Conservation (phyloP, 2,329 filamentous ascomycete genomes). For the Trematosphaeria pertusa region DNA sequence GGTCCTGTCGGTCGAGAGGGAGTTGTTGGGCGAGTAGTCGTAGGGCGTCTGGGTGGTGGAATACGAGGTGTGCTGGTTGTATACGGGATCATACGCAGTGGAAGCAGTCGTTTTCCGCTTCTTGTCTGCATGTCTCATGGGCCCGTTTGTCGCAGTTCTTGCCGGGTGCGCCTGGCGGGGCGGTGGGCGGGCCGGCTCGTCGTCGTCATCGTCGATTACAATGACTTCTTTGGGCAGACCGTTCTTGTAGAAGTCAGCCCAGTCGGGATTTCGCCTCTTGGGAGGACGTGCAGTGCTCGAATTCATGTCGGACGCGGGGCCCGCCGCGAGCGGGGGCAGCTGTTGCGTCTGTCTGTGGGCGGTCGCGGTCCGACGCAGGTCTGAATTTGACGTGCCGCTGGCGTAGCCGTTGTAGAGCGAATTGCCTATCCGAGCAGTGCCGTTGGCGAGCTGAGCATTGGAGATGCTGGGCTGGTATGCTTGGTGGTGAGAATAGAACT, state of each 20-base stretch:
- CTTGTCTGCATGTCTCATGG: slow-evolving; percentile 68
- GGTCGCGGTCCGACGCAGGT: slow-evolving; percentile 46
- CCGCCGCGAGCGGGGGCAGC: slow-evolving; percentile 35
- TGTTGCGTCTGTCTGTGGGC: slow-evolving; percentile 41
- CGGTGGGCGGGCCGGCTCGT: slow-evolving; percentile 31
- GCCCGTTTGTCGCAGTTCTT: slow-evolving; percentile 51
- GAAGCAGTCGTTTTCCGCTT: slow-evolving; percentile 73
- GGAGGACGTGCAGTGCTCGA: slow-evolving; percentile 19
- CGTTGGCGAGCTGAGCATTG: slow-evolving; percentile 46
- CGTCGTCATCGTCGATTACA: slow-evolving; percentile 59
- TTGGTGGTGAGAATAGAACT: slow-evolving; percentile 51
- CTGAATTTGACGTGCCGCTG: slow-evolving; percentile 43
- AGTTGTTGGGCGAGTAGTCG: slow-evolving; percentile 72
- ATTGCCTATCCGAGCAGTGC: slow-evolving; percentile 41
- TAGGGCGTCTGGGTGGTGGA: slow-evolving; percentile 77
- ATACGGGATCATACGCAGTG: slow-evolving; percentile 71
- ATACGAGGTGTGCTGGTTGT: slow-evolving; percentile 73
- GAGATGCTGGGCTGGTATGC: slow-evolving; percentile 41
- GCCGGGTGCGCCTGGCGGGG: slow-evolving; percentile 30
- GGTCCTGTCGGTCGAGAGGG: slow-evolving; percentile 82
- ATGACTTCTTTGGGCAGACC: slow-evolving; percentile 59
- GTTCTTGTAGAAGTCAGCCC: slow-evolving; percentile 53
- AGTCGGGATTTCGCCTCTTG: slow-evolving; percentile 45
- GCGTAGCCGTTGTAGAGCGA: slow-evolving; percentile 50
- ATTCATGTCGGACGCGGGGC: slow-evolving; percentile 34